These are phyloP conservation scores for Sclerotinia glacialis DNA, from an alignment of 2,329 filamentous ascomycete genomes.

Conservation along the genomic window DNA sequence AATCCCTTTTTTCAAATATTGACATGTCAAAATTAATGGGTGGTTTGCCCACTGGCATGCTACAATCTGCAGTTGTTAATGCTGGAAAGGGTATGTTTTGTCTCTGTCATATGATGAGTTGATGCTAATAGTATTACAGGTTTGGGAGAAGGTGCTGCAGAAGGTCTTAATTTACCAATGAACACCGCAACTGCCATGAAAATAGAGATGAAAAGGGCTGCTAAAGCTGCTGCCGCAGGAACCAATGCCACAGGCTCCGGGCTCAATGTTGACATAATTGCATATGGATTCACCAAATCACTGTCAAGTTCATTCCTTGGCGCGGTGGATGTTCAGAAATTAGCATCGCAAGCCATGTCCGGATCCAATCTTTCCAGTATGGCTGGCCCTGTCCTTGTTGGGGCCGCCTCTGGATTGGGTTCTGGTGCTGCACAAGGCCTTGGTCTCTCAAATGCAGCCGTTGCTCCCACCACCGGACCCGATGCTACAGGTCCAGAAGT, in stretches of 20 bases:
- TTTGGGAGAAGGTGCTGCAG: constrained; percentile 19
- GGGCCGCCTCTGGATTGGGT: constrained; percentile 14
- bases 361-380: constrained; percentile 5
- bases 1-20: constrained; percentile 15
- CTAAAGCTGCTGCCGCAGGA: neutral
- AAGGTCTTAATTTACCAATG: constrained; percentile 19
- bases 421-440: constrained; percentile 13
- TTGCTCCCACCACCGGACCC: neutral
- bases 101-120: neutral
- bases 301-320: constrained; percentile 21
- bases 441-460: neutral
- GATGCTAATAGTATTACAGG: constrained; percentile 1
- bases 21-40: constrained; percentile 20
- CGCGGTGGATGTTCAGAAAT: constrained; percentile 11
- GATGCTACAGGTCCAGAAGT: constrained; percentile 5
- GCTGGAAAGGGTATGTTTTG: constrained; percentile 13
- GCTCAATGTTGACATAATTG: neutral
- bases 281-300: constrained; percentile 19
- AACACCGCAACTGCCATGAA: neutral
- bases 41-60: constrained; percentile 5
- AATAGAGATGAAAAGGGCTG: neutral
- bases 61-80: constrained; percentile 18
- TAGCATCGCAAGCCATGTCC: constrained; percentile 16
- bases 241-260: neutral
- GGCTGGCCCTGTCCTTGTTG: constrained; percentile 9